Evolutionary conservation across 1,284 basidiomycete species (phyloP).

Genomic region (Mycosarcoma mackinlayi): DNA sequence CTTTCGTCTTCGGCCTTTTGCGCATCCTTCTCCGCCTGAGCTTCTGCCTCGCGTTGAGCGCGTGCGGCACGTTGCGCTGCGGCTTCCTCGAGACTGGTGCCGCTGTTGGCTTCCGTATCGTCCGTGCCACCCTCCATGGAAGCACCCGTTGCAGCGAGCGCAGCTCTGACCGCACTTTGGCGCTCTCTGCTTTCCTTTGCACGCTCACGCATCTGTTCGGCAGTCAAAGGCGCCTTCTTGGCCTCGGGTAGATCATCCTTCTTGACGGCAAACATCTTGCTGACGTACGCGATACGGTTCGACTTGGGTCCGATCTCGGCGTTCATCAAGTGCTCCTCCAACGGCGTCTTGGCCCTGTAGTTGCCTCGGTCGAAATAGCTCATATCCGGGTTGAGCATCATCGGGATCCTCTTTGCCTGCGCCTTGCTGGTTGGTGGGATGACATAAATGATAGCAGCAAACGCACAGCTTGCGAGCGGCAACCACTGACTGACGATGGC

Average conservation of each 20-base stretch:
- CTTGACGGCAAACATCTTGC: conserved; percentile 96
- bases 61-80: conserved; percentile 37
- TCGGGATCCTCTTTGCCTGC: conserved; percentile 85
- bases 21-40: conserved; percentile 28
- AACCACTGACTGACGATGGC: conserved; percentile 96
- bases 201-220: conserved; percentile 84
- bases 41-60: conserved; percentile 32
- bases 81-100: conserved; percentile 46
- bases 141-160: conserved; percentile 66
- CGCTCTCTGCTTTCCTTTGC: conserved; percentile 70
- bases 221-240: conserved; percentile 73
- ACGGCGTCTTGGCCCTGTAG: conserved; percentile 52
- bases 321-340: conserved; percentile 83
- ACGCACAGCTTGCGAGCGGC: conserved; percentile 89
- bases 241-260: conserved; percentile 83
- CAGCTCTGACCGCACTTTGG: conserved; percentile 47
- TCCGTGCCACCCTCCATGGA: conserved; percentile 16
- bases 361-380: conserved; percentile 70
- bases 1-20: conserved; percentile 23
- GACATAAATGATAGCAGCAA: conserved; percentile 90
- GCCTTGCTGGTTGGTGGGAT: conserved; percentile 87
- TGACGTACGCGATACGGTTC: conserved; percentile 78
- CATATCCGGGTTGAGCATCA: conserved; percentile 88
- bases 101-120: conserved; percentile 49
- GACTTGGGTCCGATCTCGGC: conserved; percentile 53